Conservation (phyloP, 768 basidiomycete species). For the Boletales sp. region DNA sequence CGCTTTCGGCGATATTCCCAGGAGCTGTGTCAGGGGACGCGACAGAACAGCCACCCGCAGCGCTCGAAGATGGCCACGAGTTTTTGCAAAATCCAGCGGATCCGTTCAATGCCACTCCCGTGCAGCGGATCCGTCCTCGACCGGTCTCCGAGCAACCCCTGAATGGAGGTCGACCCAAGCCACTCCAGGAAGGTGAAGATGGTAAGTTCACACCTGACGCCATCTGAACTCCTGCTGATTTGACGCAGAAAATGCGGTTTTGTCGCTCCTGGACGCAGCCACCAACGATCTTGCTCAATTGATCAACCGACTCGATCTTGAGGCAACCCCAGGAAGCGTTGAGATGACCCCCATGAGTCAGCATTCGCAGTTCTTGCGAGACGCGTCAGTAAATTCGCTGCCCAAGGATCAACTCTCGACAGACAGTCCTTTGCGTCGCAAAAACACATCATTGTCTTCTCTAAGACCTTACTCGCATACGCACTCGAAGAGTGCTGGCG, state of each 20-base stretch:
- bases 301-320: slow-evolving; percentile 76
- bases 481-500: slow-evolving; percentile 16
- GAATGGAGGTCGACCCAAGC: slow-evolving; percentile 44
- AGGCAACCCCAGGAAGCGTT: slow-evolving; percentile 66
- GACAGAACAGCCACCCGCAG: slow-evolving; percentile 1
- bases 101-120: slow-evolving; percentile 29
- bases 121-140: slow-evolving; percentile 44
- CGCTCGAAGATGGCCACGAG: neutral
- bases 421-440: slow-evolving; percentile 39
- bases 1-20: slow-evolving; percentile 60
- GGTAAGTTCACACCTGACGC: slow-evolving; percentile 12
- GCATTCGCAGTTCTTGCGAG: slow-evolving; percentile 17
- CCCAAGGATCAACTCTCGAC: slow-evolving; percentile 22
- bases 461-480: slow-evolving; percentile 48
- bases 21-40: slow-evolving; percentile 26
- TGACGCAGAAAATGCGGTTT: slow-evolving; percentile 41
- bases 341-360: slow-evolving; percentile 42
- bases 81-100: neutral
- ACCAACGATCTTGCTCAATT: slow-evolving; percentile 77
- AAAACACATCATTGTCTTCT: slow-evolving; percentile 42
- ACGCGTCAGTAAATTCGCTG: slow-evolving; percentile 27
- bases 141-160: slow-evolving; percentile 66
- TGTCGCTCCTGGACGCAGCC: slow-evolving; percentile 73
- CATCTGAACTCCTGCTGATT: neutral
- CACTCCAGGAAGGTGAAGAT: slow-evolving; percentile 50